phyloP scores from a whole-genome alignment of 83 land plant genomes.

The Isoetes engelmannii region DNA sequence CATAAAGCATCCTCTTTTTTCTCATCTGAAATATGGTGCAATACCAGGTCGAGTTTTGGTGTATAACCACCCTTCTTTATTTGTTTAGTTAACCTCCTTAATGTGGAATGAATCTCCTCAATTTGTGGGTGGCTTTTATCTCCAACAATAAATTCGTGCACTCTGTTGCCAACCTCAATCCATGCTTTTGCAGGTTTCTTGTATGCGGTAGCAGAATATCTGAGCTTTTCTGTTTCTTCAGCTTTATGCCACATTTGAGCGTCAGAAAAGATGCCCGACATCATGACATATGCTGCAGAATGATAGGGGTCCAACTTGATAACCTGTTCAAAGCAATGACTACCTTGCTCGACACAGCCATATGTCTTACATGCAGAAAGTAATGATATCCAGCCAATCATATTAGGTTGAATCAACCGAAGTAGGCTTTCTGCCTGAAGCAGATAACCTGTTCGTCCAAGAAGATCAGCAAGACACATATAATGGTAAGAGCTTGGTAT shows the following conservation, averaged over 20 bases:
- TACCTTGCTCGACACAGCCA: background rate
- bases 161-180: no score
- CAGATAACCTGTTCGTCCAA: constrained; percentile 18
- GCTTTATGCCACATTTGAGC: constrained; percentile 7
- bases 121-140: no score
- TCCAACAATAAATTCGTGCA: no score
- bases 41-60: no score
- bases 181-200: no score
- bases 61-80: no score
- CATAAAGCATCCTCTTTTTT: no score
- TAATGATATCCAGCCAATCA: constrained; percentile 12
- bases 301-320: constrained; percentile 2
- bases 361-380: constrained; percentile 7
- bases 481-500: constrained; percentile 15
- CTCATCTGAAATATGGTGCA: no score
- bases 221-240: constrained; percentile 1
- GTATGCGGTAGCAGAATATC: no score
- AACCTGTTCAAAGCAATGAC: background rate
- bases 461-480: constrained; percentile 21
- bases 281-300: constrained; percentile 12
- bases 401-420: constrained; percentile 17
- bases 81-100: no score
- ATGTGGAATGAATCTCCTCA: no score
- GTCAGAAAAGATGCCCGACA: constrained; percentile 12
- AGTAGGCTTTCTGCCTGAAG: constrained; percentile 14